phyloP scores from a whole-genome alignment of 225 moss, liverwort and hornwort genomes.

The Physcomitrellopsis africana region DNA sequence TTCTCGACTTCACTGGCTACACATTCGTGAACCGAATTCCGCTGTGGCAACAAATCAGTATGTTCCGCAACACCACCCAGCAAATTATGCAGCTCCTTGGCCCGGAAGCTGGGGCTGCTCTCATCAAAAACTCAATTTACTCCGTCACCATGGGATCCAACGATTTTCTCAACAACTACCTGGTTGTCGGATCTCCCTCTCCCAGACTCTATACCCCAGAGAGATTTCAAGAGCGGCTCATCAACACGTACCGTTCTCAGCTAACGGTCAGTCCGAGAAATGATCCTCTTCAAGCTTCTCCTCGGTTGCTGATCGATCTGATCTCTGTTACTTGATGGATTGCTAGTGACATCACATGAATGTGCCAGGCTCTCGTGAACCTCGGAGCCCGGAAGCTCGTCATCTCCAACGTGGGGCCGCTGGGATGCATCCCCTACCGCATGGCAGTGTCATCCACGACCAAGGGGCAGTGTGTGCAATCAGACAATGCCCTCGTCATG shows the following conservation, averaged over 20 bases:
- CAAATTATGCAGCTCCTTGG: constrained; percentile 51
- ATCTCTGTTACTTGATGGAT: too few relatives aligned
- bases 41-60: constrained; percentile 51
- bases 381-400: constrained; percentile 64
- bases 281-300: too few relatives aligned
- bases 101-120: constrained; percentile 28
- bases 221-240: constrained; percentile 45
- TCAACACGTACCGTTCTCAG: constrained; percentile 53
- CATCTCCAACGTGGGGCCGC: constrained; percentile 57
- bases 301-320: too few relatives aligned
- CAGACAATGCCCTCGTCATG: constrained; percentile 49
- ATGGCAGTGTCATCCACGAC: constrained; percentile 28
- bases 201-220: constrained; percentile 35
- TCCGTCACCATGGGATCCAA: constrained; percentile 70
- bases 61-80: constrained; percentile 46
- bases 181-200: constrained; percentile 46
- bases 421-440: constrained; percentile 68
- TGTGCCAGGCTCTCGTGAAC: constrained; percentile 35
- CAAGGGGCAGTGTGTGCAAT: constrained; percentile 43
- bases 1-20: constrained; percentile 60
- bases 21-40: constrained; percentile 61
- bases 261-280: constrained; percentile 37
- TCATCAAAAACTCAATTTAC: constrained; percentile 46
- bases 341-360: too few relatives aligned
- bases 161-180: constrained; percentile 77